Conservation (phyloP, 2,329 filamentous ascomycete species). For the Fusarium globosum region DNA sequence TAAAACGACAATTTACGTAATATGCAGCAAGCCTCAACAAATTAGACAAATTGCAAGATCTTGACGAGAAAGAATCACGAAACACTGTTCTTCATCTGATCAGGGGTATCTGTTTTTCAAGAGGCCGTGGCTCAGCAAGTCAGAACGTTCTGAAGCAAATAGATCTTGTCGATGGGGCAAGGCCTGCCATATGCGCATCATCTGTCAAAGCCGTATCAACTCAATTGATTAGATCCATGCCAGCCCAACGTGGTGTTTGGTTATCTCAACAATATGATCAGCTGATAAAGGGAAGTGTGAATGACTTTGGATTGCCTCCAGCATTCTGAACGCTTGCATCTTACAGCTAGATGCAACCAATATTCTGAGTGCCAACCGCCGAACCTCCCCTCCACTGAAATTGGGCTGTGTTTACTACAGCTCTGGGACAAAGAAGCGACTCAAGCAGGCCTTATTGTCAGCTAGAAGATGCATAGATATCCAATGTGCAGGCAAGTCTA, state of each 20-base stretch:
- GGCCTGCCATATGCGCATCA: neutral
- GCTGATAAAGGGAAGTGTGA: accelerated
- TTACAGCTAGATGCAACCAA: accelerated
- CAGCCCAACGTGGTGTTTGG: accelerated
- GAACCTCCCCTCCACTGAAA: no score
- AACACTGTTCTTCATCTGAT: no score
- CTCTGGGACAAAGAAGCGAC: neutral
- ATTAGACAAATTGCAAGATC: neutral
- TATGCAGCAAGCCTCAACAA: accelerated
- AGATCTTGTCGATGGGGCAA: neutral
- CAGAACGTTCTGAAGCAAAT: accelerated
- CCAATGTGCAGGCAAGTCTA: accelerated
- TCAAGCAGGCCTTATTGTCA: accelerated
- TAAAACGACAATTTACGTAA: neutral
- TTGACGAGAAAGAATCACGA: no score
- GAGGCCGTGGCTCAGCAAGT: accelerated
- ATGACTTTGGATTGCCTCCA: neutral
- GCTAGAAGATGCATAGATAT: accelerated
- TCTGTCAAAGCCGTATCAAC: neutral
- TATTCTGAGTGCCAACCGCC: accelerated
- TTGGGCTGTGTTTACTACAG: neutral
- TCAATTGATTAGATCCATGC: neutral
- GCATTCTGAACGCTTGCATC: no score
- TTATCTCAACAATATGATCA: accelerated
- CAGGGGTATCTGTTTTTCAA: accelerated